These are phyloP conservation scores for Leccinum fuscescens DNA, from an alignment of 1,284 basidiomycete genomes.

Conservation along the genomic window DNA sequence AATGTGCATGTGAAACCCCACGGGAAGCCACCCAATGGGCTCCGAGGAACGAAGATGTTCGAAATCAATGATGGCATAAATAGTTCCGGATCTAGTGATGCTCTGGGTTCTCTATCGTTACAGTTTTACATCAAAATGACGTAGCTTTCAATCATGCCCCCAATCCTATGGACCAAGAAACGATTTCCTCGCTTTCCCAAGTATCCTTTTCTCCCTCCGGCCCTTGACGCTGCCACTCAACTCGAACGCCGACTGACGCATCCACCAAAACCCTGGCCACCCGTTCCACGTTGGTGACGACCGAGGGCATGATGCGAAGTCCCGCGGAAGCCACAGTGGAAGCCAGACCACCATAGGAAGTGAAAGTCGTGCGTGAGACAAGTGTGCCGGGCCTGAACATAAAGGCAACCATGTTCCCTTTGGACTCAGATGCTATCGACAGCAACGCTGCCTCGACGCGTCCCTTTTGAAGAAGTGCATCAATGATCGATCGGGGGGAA, in stretches of 20 bases:
- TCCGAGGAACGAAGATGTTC: neutral
- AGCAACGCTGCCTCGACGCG: constrained; percentile 22
- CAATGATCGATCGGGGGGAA: neutral
- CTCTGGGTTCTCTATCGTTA: neutral
- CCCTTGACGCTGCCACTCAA: constrained; percentile 27
- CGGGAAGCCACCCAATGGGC: neutral
- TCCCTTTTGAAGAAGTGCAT: constrained; percentile 15
- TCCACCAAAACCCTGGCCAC: constrained; percentile 28
- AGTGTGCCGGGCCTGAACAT: constrained; percentile 25
- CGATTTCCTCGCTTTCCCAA: constrained; percentile 31
- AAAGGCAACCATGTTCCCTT: constrained; percentile 10
- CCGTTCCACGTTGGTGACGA: constrained; percentile 24
- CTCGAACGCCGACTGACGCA: constrained; percentile 27
- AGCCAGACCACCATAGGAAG: constrained; percentile 21
- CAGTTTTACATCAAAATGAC: neutral
- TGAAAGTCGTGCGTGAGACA: constrained; percentile 15
- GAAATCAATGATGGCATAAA: neutral
- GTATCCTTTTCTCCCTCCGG: constrained; percentile 20
- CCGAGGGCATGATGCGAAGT: constrained; percentile 22
- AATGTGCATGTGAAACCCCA: neutral
- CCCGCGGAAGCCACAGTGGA: constrained; percentile 20
- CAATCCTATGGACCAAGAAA: constrained; percentile 24
- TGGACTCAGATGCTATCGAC: constrained; percentile 17
- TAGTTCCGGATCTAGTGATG: neutral
- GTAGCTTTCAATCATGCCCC: constrained; percentile 19